Conservation (phyloP, 2,329 filamentous ascomycete genomes). For the Colletotrichum simmondsii region DNA sequence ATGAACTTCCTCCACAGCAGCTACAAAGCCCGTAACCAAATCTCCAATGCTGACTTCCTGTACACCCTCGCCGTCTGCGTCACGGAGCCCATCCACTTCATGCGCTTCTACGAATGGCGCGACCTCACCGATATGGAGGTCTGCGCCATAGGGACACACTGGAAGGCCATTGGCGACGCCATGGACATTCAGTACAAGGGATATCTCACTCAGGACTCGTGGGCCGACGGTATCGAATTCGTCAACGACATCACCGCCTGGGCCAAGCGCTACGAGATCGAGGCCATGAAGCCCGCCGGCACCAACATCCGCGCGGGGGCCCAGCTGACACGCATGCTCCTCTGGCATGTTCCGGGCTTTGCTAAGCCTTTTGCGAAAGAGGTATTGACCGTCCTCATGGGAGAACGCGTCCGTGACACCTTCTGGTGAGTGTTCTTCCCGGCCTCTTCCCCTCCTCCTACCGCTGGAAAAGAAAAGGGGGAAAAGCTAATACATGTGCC, state of each 20-base stretch:
- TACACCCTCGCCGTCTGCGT: conserved; percentile 68
- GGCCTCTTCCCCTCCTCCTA: too few relatives aligned
- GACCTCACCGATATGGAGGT: conserved; percentile 72
- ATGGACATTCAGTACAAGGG: conserved; percentile 70
- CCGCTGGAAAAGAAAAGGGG: too few relatives aligned
- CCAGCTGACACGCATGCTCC: conserved; percentile 69
- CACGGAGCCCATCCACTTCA: conserved; percentile 72
- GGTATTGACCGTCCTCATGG: conserved; percentile 70
- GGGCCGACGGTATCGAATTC: conserved; percentile 64
- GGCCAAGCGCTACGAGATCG: conserved; percentile 67
- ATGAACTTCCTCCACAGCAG: conserved; percentile 53
- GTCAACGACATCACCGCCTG: conserved; percentile 59
- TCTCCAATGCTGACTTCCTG: conserved; percentile 50
- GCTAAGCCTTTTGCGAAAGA: conserved; percentile 59
- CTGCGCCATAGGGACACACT: conserved; percentile 75
- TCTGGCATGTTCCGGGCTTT: conserved; percentile 62
- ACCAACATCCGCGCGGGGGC: conserved; percentile 64
- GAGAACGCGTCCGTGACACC: conserved; percentile 69
- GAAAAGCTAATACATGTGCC: too few relatives aligned
- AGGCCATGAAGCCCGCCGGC: conserved; percentile 64
- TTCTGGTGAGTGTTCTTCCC: conserved; percentile 65
- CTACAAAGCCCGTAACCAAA: conserved; percentile 49
- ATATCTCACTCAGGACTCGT: conserved; percentile 48
- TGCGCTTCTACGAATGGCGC: conserved; percentile 77
- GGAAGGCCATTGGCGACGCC: conserved; percentile 77